Evolutionary conservation across 2,329 filamentous ascomycete genomes (phyloP), one percentile per base, ranked within the genome.

Genomic region (Macrophomina tecta): DNA sequence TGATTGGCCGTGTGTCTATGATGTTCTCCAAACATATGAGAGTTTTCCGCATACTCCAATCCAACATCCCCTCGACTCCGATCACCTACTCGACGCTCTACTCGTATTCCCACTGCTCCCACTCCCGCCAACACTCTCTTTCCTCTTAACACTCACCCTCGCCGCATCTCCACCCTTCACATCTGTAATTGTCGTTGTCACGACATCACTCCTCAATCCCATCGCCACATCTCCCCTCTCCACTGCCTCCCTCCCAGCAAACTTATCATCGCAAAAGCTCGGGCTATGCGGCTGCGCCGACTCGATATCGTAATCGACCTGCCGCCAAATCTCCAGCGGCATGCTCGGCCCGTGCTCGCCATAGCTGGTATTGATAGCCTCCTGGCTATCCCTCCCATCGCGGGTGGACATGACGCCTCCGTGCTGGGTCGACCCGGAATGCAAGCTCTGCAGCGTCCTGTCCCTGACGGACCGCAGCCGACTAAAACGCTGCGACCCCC

Each of bases 291-390:
- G n/a, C 56, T 34, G 28, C 18, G 46, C 65, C 28, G 48, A 14
- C 30, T 67, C 60, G 48, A 67, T 67, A 14, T 67, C 66, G 42
- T 64, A 67, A 28, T 67, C 66, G n/a, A 67, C 66, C 8, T 67
- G 58, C 9, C 61, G 58, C 66, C 66, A 67, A 32, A 67, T 64
- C 52, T 67, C 60, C 28, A 67, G 66, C 12, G 66, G 66, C 40
- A 62, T 51, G 38, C 18, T 42, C 14, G 18, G 16, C 4, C 6
- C 8, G 49, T 48, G n/a, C 5, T 40, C 56, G 34, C 49, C 42
- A 23, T 52, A 38, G 55, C 46, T 12, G n/a, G 30, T 16, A 36
- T 53, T 53, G 49, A 67, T 62, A n/a, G 56, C 56, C 46, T 67
- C 65, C 30, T 63, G 53, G 45, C 64, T 66, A 28, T 40, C 32